phyloP scores from a whole-genome alignment of 768 basidiomycete species.

The Tylopilus subfusipes region DNA sequence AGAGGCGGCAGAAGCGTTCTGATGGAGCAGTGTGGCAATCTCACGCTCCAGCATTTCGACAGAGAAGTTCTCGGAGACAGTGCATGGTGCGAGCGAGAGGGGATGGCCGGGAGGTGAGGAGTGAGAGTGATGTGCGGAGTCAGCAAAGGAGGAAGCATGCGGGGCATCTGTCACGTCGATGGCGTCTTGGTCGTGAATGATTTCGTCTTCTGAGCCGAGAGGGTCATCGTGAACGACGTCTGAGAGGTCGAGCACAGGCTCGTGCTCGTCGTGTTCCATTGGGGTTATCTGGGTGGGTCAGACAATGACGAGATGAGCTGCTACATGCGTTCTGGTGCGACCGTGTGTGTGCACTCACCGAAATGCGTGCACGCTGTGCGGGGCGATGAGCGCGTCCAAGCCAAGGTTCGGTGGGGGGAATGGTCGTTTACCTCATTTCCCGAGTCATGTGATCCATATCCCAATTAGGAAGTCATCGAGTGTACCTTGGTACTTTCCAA shows the following conservation, averaged over 20 bases:
- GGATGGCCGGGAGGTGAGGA: conserved; percentile 26
- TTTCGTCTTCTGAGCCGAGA: conserved; percentile 53
- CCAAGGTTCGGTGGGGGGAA: conserved; percentile 12
- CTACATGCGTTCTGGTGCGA: too few species aligned
- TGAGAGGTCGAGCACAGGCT: conserved; percentile 66
- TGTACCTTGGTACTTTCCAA: neutral
- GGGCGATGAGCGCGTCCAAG: conserved; percentile 21
- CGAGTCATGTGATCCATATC: conserved; percentile 21
- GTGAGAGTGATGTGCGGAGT: conserved; percentile 13
- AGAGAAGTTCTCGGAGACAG: conserved; percentile 49
- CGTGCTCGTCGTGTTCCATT: conserved; percentile 56
- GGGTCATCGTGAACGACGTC: conserved; percentile 83
- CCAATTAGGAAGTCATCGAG: conserved; percentile 2
- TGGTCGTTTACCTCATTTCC: conserved; percentile 27
- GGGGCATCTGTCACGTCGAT: conserved; percentile 32
- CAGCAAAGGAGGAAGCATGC: conserved; percentile 29
- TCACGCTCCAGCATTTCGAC: conserved; percentile 77
- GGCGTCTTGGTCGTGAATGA: conserved; percentile 28
- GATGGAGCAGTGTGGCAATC: conserved; percentile 69
- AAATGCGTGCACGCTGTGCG: conserved; percentile 16
- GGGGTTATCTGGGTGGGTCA: conserved; percentile 9
- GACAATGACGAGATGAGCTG: neutral
- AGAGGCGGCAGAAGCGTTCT: conserved; percentile 69
- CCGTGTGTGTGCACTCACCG: conserved; percentile 13
- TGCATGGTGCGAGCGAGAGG: conserved; percentile 38